Evolutionary conservation across 2,329 filamentous ascomycete species (phyloP), one percentile per base, ranked within the genome.

Genomic region (Fusarium nygamai): DNA sequence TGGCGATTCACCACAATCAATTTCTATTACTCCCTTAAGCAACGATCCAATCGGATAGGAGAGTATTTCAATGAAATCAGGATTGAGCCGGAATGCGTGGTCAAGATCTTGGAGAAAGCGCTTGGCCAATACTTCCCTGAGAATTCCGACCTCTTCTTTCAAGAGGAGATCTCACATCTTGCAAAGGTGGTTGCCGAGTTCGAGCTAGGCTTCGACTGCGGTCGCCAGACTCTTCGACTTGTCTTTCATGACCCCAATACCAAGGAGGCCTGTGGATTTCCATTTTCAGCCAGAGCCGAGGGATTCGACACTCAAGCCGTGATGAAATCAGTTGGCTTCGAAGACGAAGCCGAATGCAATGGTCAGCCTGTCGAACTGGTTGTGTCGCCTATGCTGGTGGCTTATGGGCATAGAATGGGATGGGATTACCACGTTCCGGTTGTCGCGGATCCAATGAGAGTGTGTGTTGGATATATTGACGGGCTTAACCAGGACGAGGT

Each of bases 101-200:
- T 19, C n/a, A 24, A 29, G 14, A 60, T 41, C 2, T 6, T 64
- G 10, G 5, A 31, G 43, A 43, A 60, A 22, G 53, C 27, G 0
- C 54, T 64, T 39, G 61, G 36, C 7, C 43, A 19, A 43, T 27
- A 48, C n/a, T 34, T 60, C 27, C 61, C 61, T 14, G 6, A 48
- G 27, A 17, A 31, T 1, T 12, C n/a, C 4, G 4, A 3, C 19
- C 0, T 0, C 38, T 39, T 39, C 20, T 8, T 39, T 0, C 7
- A 39, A 39, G 0, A 0, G 12, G 0, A 13, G 38, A 43, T 43
- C 41, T 43, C 9, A 11, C 0, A 0, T 0, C 13, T 43, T 1
- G n/a, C 41, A 11, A 17, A 43, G 0, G 0, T 8, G n/a, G 1
- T 64, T 20, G 43, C 10, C 11, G 9, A 11, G 6, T 14, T 1